Evolutionary conservation across 2,329 filamentous ascomycete species (phyloP), one percentile per base, ranked within the genome.

Genomic region (Podosphaera xanthii): DNA sequence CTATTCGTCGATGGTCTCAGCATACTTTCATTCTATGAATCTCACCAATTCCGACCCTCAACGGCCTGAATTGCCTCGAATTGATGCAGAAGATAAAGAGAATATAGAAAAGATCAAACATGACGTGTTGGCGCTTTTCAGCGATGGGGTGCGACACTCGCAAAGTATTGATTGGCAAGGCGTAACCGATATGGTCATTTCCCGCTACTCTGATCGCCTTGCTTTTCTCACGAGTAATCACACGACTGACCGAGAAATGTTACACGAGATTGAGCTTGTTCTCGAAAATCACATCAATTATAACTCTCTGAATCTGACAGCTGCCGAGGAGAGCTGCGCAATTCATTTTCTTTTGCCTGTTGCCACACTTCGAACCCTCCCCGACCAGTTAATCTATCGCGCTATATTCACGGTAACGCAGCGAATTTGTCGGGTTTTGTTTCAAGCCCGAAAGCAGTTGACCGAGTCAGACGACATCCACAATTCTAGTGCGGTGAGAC

Each of bases 131-230:
- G 59, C 66, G 0, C 69, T 79, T 53, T 69, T 77, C 1, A n/a
- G 36, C 63, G 8, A 34, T 33, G 10, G 10, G 42, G 57, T 9
- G 69, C 9, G 34, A 64, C n/a, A 8, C 10, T n/a, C 14, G 30
- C 31, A 14, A 49, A 46, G 33, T 10, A 61, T 66, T 30, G 62
- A 67, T 46, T 89, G 86, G 86, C 85, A 88, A 66, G 75, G 71
- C 0, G 72, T 84, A 0, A 74, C 76, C 0, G 86, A 90, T 64
- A 75, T 84, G 73, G 72, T 89, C 2, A 73, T 86, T 2, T 68
- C 73, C 3, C 76, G 84, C 1, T 87, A 84, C 64, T 75, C 76
- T 3, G 71, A 76, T 38, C 73, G 80, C 33, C 69, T 89, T 35
- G 59, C 65, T 35, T 65, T 61, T 53, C 50, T 69, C 46, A 55